These are phyloP conservation scores for Rhytidhysteron rufulum DNA, from an alignment of 2,329 filamentous ascomycete species.

Conservation along the genomic window DNA sequence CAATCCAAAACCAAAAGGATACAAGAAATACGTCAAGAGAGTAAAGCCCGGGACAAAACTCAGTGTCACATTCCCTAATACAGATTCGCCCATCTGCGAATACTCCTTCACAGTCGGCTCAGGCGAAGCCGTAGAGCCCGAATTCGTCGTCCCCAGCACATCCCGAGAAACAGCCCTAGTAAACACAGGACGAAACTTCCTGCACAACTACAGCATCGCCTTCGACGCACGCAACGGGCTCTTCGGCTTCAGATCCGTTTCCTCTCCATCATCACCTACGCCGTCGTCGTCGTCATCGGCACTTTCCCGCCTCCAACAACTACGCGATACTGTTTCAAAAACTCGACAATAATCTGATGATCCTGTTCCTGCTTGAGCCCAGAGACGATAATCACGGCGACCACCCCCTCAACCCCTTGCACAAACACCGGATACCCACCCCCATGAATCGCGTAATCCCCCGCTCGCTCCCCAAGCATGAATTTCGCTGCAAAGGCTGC, in stretches of 20 bases:
- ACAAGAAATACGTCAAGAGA: slow-evolving; percentile 23
- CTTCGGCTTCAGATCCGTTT: slow-evolving; percentile 24
- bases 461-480: slow-evolving; percentile 51
- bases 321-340: slow-evolving; percentile 53
- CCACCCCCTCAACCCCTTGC: slow-evolving; percentile 68
- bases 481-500: slow-evolving; percentile 61
- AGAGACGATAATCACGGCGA: slow-evolving; percentile 71
- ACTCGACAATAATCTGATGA: slow-evolving; percentile 71
- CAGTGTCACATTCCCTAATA: slow-evolving; percentile 19
- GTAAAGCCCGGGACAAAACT: slow-evolving; percentile 26
- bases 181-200: slow-evolving; percentile 32
- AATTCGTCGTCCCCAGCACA: slow-evolving; percentile 22
- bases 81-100: slow-evolving; percentile 9
- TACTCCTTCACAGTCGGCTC: slow-evolving; percentile 28
- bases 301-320: slow-evolving; percentile 28
- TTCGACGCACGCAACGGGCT: slow-evolving; percentile 30
- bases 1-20: slow-evolving; percentile 26
- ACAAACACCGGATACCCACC: slow-evolving; percentile 72
- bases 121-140: slow-evolving; percentile 19
- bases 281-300: slow-evolving; percentile 27
- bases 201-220: slow-evolving; percentile 28
- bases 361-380: slow-evolving; percentile 75
- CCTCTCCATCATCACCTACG: slow-evolving; percentile 30
- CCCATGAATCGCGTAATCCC: slow-evolving; percentile 72
- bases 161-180: slow-evolving; percentile 21